A percentile compares a stretch with the other conserved stretches of the same genome.
These are phyloP conservation scores for Teratosphaeria zuluensis DNA, from an alignment of 2,329 filamentous ascomycete genomes.

Conservation along the genomic window DNA sequence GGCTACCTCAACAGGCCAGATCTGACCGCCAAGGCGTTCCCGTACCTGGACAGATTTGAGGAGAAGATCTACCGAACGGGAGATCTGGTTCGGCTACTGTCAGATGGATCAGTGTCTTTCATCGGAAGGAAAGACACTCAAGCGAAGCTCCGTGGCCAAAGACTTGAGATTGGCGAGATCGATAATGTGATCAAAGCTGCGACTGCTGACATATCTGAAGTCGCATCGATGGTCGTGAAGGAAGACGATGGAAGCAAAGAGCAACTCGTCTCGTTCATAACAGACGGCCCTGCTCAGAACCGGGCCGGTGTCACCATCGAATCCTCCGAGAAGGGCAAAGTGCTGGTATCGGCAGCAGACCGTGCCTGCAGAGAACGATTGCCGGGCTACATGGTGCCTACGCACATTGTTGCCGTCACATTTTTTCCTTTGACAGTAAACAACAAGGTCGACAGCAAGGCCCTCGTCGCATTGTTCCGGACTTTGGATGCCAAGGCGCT, in stretches of 20 bases:
- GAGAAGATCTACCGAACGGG: slow-evolving; percentile 70
- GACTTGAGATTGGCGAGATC: slow-evolving; percentile 84
- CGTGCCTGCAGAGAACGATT: slow-evolving; percentile 58
- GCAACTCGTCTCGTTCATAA: slow-evolving; percentile 68
- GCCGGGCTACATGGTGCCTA: slow-evolving; percentile 84
- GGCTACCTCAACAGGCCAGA: slow-evolving; percentile 75
- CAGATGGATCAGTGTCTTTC: slow-evolving; percentile 78
- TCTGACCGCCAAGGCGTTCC: slow-evolving; percentile 70
- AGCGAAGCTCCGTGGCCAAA: slow-evolving; percentile 80
- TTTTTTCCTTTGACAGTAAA: slow-evolving; percentile 73
- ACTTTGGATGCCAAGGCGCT: slow-evolving; percentile 51
- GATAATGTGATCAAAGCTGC: slow-evolving; percentile 67
- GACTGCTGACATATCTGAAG: slow-evolving; percentile 51
- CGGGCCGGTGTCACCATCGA: slow-evolving; percentile 11
- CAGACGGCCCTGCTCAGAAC: slow-evolving; percentile 20
- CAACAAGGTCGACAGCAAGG: slow-evolving; percentile 75
- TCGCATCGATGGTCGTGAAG: slow-evolving; percentile 66
- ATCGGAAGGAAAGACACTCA: slow-evolving; percentile 83
- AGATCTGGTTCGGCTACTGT: slow-evolving; percentile 71
- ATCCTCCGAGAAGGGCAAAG: slow-evolving; percentile 12
- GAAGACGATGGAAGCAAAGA: slow-evolving; percentile 67
- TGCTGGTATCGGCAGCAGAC: slow-evolving; percentile 21
- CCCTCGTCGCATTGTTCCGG: slow-evolving; percentile 57
- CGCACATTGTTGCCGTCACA: slow-evolving; percentile 64
- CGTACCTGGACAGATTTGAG: slow-evolving; percentile 42